A percentile compares a stretch with the other conserved stretches of the same genome.
phyloP scores from a whole-genome alignment of 257 asterid genomes.

The Thymus mandschuricus region DNA sequence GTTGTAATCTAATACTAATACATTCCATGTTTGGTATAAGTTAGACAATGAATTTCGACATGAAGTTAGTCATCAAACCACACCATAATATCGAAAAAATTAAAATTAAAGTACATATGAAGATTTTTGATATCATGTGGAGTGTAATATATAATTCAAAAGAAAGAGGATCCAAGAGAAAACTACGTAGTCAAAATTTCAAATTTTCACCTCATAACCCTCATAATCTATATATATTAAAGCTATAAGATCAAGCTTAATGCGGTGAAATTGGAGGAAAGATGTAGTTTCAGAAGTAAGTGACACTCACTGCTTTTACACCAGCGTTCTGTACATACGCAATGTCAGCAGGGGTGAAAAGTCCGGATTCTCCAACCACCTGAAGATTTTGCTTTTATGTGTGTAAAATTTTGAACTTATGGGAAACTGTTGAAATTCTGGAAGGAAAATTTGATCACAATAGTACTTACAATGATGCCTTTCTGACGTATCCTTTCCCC shows the following conservation, averaged over 20 bases:
- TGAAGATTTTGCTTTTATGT: conserved; percentile 21
- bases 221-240: not conserved
- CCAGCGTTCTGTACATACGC: conserved; percentile 89
- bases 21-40: no score
- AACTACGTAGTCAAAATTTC: no score
- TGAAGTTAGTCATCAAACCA: no score
- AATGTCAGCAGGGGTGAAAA: conserved; percentile 90
- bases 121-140: no score
- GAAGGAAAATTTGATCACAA: not conserved
- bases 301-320: conserved; percentile 68
- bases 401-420: not conserved
- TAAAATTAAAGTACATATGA: no score
- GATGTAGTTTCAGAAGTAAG: not conserved
- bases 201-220: no score
- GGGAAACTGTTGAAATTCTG: not conserved
- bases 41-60: no score
- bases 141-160: no score
- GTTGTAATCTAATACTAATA: no score
- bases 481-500: conserved; percentile 66
- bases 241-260: not conserved
- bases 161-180: no score
- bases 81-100: no score
- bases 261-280: not conserved
- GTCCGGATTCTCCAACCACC: conserved; percentile 99
- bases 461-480: conserved; percentile 64